Base-by-base conservation (phyloP, 2,329 filamentous ascomycete genomes). In the Aschersonia sp. region DNA sequence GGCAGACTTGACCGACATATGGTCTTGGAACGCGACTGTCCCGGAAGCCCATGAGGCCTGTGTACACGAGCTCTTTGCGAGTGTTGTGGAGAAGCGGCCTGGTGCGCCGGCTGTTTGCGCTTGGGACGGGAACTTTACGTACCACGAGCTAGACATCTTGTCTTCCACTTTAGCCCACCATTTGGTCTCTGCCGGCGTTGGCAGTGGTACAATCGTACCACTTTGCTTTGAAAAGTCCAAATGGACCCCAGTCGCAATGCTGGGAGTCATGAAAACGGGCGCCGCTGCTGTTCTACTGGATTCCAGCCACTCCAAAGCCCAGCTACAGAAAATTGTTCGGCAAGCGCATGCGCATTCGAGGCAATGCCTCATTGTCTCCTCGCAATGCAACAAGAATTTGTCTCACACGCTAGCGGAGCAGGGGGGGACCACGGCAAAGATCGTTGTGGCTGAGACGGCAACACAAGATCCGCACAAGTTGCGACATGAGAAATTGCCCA, bases 51-150 rank as follows among this genome's bases (percentile, higher is more conserved):
- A 55, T 2, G 47, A 56, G n/a, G 44, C 47, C 9, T 52, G 49
- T n/a, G 51, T 55, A 4, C 53, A 58, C 39, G 51, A 55, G 6
- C 37, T 55, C 6, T 46, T 56, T 14, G 45, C 43, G 6, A 46
- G 50, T 22, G 42, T 44, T 30, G 53, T 45, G 14, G 33, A 46
- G 22, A 42, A 46, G 30, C 52, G 50, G 32, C 57, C 56, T 11
- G 32, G 45, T 22, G 52, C 53, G 7, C 44, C 47, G 9, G 56
- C 56, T 1, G 44, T 58, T 7, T 52, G 49, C 42, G 50, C 54
- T 14, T 58, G 55, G 56, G 56, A 57, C 46, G 56, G 68, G 5
- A 49, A 55, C 41, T 60, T 69, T 47, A 67, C 66, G 5, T 71
- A 69, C 48, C 45, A 54, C 35, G 60, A 70, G 33, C 56, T 70